Base-by-base conservation (phyloP, 305 asterid species). In the Fraxinus nigra region DNA sequence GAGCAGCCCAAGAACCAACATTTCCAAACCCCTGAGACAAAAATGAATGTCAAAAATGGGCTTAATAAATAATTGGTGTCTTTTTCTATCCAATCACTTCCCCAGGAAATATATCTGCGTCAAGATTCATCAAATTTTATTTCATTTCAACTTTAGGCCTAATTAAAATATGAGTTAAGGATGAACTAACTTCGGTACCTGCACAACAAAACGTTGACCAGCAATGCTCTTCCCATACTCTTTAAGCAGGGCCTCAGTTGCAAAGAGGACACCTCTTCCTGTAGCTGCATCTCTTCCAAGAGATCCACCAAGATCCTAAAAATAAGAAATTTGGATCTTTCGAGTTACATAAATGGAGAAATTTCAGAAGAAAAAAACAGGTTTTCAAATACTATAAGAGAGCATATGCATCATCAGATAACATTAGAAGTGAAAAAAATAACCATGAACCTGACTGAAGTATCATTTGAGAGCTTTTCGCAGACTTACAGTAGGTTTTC, bases 271-370 rank as follows among this genome's bases (percentile, higher is more conserved):
- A 7, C 98, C 98, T 87, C 98, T 86, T 56, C 98, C 98, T 0
- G 98, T 94, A 10, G 98, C 98, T 22, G 98, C 98, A 84, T 94
- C 97, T 85, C 98, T 90, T 74, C 98, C 98, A 13, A 94, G 91
- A n/a, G 98, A 94, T 80, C 98, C 98, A 79, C 98, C 98, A 9
- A 94, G 93, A 72, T 93, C 98, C 98, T 92, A 84, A 72, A 48
- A 6, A 3, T 6, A 59, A 40, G 74, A 13, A 0, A 46, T 13
- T 32, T 16, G 24, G 67, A 22, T 78, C 54, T 32, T 33, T 56
- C 80, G 28, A 32, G 48, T 46, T 70, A 7, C 28, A 40, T 8
- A 56, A 37, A 72, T 13, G 7, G 26, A 16, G 3, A 35, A 46
- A 34, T 20, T 5, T 26, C 24, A 8, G 16, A 8, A 75, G 14